Evolutionary conservation across 768 basidiomycete genomes (phyloP).

Genomic region (Tricholoma furcatifolium): DNA sequence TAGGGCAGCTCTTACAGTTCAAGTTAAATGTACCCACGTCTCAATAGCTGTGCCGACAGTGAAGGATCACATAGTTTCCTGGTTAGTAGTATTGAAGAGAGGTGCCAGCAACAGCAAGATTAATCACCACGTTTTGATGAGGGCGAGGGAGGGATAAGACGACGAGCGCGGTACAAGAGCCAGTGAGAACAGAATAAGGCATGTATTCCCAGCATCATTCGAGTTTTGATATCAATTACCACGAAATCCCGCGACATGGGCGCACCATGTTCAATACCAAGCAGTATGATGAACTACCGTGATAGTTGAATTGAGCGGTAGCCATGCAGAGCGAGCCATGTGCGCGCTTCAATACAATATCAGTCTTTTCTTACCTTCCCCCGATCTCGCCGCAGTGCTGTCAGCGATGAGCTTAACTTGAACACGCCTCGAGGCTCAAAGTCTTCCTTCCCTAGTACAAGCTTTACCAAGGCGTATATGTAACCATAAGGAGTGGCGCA

Average conservation of each 20-base stretch:
- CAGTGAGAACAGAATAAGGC: neutral
- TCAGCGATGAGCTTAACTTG: neutral
- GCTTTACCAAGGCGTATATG: neutral
- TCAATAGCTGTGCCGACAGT: slow-evolving; percentile 5
- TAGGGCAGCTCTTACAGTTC: too few relatives aligned
- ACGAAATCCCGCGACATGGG: neutral
- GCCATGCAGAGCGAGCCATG: neutral
- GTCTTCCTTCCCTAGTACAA: neutral
- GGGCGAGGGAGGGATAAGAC: neutral
- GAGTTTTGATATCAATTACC: neutral
- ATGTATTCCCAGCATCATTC: slow-evolving; percentile 13
- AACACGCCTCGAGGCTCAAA: neutral
- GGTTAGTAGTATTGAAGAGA: neutral
- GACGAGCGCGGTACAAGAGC: neutral
- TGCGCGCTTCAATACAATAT: slow-evolving; percentile 1
- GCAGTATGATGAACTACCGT: too few relatives aligned
- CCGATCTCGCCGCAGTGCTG: slow-evolving; percentile 10
- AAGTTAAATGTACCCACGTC: too few relatives aligned
- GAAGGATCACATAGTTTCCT: slow-evolving; percentile 9
- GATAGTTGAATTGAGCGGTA: neutral
- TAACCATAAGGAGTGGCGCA: slow-evolving; percentile 15
- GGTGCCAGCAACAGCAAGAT: neutral
- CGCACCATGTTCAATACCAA: too few relatives aligned
- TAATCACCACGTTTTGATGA: slow-evolving; percentile 10
- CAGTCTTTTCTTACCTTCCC: neutral